phyloP scores from a whole-genome alignment of 495 filamentous ascomycete genomes.

The Penicillium mononematosum region DNA sequence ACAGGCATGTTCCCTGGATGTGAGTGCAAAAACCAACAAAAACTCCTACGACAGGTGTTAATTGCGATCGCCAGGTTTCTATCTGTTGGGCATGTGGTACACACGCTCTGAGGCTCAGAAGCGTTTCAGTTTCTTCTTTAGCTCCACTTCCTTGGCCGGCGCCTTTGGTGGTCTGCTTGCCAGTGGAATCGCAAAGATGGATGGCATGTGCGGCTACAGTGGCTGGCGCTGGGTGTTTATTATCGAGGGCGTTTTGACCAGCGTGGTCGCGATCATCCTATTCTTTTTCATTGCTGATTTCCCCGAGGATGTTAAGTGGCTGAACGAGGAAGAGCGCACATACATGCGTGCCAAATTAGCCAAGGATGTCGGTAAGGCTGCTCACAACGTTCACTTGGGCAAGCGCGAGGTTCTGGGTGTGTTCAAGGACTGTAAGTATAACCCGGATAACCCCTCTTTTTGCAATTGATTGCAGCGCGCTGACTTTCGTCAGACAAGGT shows the following conservation, averaged over 20 bases:
- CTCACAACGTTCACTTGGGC: constrained; percentile 62
- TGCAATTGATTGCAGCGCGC: background rate
- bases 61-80: constrained; percentile 56
- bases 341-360: constrained; percentile 74
- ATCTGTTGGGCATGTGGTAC: constrained; percentile 88
- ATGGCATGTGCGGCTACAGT: constrained; percentile 59
- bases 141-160: constrained; percentile 75
- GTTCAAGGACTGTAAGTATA: constrained; percentile 67
- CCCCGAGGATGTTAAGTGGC: constrained; percentile 56
- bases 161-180: constrained; percentile 86
- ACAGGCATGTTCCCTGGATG: constrained; percentile 83
- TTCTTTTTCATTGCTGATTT: constrained; percentile 84
- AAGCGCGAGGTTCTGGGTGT: constrained; percentile 63
- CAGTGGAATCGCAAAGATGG: constrained; percentile 77
- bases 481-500: constrained; percentile 53
- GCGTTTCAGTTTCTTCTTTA: constrained; percentile 88
- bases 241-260: constrained; percentile 73
- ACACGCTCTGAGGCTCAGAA: constrained; percentile 81
- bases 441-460: background rate
- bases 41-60: background rate
- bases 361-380: constrained; percentile 75
- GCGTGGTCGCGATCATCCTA: constrained; percentile 66
- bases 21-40: constrained; percentile 16
- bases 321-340: constrained; percentile 70
- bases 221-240: constrained; percentile 88